phyloP scores from a whole-genome alignment of 192 early-diverging fungal genomes.

The Coemansia sp. region DNA sequence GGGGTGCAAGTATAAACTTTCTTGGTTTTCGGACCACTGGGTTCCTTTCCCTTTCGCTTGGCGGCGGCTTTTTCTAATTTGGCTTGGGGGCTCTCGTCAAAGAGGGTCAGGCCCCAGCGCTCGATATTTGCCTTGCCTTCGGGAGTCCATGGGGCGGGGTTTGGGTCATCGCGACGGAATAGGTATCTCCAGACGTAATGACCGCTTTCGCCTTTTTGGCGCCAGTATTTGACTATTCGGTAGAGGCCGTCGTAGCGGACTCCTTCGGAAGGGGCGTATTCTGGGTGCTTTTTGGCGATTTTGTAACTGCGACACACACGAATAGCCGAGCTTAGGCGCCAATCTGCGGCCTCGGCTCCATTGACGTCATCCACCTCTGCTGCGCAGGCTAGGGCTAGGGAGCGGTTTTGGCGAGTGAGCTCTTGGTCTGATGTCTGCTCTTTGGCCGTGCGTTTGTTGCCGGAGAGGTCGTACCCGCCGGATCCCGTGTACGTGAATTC shows the following conservation, averaged over 20 bases:
- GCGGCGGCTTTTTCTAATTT: not conserved
- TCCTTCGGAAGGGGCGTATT: conserved; percentile 56
- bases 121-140: conserved; percentile 53
- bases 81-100: conserved; percentile 10
- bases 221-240: conserved; percentile 66
- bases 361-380: conserved; percentile 38
- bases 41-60: not conserved
- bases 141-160: conserved; percentile 63
- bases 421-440: conserved; percentile 59
- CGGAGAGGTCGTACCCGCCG: conserved; percentile 60
- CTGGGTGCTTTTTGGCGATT: conserved; percentile 48
- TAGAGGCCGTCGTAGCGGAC: conserved; percentile 69
- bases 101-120: conserved; percentile 49
- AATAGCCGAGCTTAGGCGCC: conserved; percentile 56
- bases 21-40: not conserved
- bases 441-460: conserved; percentile 56
- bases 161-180: conserved; percentile 63
- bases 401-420: conserved; percentile 58
- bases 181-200: conserved; percentile 62
- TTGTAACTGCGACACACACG: conserved; percentile 59
- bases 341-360: conserved; percentile 53
- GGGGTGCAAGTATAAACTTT: conserved; percentile 14
- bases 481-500: conserved; percentile 69
- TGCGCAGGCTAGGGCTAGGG: conserved; percentile 60
- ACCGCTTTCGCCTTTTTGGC: conserved; percentile 48